These are phyloP conservation scores for Lachnellula arida DNA, from an alignment of 2,329 filamentous ascomycete genomes.

Conservation along the genomic window DNA sequence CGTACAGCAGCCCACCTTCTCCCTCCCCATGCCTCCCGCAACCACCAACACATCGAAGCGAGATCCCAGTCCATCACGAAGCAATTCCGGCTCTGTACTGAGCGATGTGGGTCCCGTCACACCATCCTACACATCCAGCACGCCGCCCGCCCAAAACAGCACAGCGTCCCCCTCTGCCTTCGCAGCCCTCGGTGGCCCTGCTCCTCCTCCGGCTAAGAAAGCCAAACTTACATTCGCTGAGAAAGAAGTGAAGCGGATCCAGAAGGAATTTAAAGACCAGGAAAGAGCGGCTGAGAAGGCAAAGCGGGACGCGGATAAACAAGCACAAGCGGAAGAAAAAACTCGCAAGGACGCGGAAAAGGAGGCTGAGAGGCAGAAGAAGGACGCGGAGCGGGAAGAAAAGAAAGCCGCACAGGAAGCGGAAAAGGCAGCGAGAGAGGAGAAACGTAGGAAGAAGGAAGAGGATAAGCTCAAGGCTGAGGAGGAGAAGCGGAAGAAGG, in stretches of 20 bases:
- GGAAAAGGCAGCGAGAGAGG: conserved; percentile 32
- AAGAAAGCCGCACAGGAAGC: conserved; percentile 21
- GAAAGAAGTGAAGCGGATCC: conserved; percentile 35
- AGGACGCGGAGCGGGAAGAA: conserved; percentile 33
- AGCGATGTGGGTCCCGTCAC: conserved; percentile 19
- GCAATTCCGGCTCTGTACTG: conserved; percentile 16
- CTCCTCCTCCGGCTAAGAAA: conserved; percentile 24
- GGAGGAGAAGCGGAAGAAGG: conserved; percentile 43
- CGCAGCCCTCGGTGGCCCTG: conserved; percentile 16
- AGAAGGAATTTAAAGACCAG: conserved; percentile 28
- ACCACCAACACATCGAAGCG: conserved; percentile 3
- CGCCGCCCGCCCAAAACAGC: not conserved
- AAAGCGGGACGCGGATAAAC: conserved; percentile 29
- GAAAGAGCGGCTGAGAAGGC: conserved; percentile 31
- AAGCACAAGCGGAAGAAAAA: conserved; percentile 29
- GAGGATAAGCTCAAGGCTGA: conserved; percentile 38
- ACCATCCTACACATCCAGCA: conserved; percentile 11
- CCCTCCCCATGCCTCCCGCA: conserved; percentile 8
- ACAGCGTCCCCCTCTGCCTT: conserved; percentile 17
- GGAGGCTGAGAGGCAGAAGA: conserved; percentile 34
- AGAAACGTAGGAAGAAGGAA: conserved; percentile 33
- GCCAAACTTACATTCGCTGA: conserved; percentile 26
- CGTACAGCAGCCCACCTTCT: not conserved
- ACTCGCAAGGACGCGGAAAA: conserved; percentile 36
- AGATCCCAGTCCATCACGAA: conserved; percentile 17